Evolutionary conservation across 345 rosid species (phyloP), one percentile per base, ranked within the genome.

Genomic region (Gossypioides kirkii): DNA sequence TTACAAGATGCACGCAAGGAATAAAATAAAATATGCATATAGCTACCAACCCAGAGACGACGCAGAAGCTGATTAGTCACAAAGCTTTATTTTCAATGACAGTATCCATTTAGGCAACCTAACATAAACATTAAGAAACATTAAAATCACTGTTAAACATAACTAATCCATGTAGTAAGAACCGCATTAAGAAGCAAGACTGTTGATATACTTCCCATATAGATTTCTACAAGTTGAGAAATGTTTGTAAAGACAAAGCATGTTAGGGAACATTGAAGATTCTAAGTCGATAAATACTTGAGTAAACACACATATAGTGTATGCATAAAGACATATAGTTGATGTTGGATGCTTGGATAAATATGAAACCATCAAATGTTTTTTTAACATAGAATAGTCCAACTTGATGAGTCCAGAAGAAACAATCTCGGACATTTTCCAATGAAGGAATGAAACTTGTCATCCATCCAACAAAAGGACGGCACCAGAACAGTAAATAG

Each of bases 401-500:
- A 56, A 56, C 23, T 49, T 49, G 54, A 14, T 49, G 54, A 49
- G n/a, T 16, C 17, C 17, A 49, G 23, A 61, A 32, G 16, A 47
- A 20, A 4, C 47, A 67, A 49, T 5, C 59, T 26, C 13, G 10
- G 25, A 2, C 45, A 49, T 49, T 58, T 68, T 53, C 62, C 49
- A 70, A 54, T 70, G 36, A 7, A 22, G 49, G 11, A 38, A 6
- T 18, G 73, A 18, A 18, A 70, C 16, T 12, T 53, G 73, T 36
- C 73, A 12, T 23, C 3, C n/a, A 36, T 38, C 62, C 28, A 53
- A 38, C 42, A 38, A 36, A 53, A 32, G 73, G 73, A 53, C 73
- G 73, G 62, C 18, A 8, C 49, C 71, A 49, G 6, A 36, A 10
- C 26, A 18, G 18, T n/a, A 46, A 70, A 1, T 28, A 66, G 38